These are phyloP conservation scores for Basipetospora chlamydospora DNA, from an alignment of 2,329 filamentous ascomycete species.

Conservation along the genomic window DNA sequence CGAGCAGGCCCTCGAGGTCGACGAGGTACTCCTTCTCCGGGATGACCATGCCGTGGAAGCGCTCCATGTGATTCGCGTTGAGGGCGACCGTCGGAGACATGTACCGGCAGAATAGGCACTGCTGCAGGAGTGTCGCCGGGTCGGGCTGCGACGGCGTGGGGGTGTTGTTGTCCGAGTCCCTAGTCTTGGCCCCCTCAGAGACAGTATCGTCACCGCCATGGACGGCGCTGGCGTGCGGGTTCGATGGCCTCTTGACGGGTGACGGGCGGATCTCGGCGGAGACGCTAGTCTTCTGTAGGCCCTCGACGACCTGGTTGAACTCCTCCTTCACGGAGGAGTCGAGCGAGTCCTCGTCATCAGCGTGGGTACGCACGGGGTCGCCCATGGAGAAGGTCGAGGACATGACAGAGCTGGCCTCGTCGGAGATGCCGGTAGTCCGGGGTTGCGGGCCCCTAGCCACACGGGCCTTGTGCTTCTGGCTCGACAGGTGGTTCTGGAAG, in stretches of 20 bases:
- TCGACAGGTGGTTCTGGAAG: conserved; percentile 80
- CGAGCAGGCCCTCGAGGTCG: conserved; percentile 67
- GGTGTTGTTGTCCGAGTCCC: conserved; percentile 27
- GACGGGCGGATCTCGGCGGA: conserved; percentile 32
- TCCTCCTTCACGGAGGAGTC: conserved; percentile 48
- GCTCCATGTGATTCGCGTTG: conserved; percentile 80
- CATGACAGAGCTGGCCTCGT: conserved; percentile 68
- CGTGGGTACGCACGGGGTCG: conserved; percentile 45
- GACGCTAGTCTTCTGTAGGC: conserved; percentile 60
- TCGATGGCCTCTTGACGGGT: conserved; percentile 38
- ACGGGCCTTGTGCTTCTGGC: conserved; percentile 63
- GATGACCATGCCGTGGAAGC: conserved; percentile 89
- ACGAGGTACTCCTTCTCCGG: conserved; percentile 76
- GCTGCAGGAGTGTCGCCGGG: conserved; percentile 28
- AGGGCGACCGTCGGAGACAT: conserved; percentile 60
- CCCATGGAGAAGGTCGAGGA: conserved; percentile 87
- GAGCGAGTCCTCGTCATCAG: conserved; percentile 26
- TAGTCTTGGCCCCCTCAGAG: conserved; percentile 21
- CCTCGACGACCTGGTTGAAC: conserved; percentile 63
- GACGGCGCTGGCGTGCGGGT: conserved; percentile 32
- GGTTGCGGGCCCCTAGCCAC: conserved; percentile 15
- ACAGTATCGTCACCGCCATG: no score
- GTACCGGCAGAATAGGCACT: conserved; percentile 87
- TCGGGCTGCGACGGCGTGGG: conserved; percentile 15
- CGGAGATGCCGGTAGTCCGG: conserved; percentile 39